Evolutionary conservation across 176 grass and related monocot genomes (phyloP).

Genomic region (Urochloa ruziziensis): DNA sequence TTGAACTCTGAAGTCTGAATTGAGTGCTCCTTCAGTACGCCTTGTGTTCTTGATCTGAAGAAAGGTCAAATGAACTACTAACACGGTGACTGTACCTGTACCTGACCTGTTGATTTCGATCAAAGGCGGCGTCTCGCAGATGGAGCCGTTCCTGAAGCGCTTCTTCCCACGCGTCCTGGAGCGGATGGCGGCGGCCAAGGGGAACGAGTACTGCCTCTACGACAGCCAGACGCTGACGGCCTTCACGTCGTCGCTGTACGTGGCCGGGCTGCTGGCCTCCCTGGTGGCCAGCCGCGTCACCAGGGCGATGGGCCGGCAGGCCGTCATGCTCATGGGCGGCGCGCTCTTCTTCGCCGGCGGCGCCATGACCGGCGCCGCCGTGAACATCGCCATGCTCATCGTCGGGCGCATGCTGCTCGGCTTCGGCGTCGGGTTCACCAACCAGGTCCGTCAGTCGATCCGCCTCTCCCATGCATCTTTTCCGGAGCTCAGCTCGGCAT

Average conservation of each 20-base stretch:
- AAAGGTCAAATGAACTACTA: neutral
- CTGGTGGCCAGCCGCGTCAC: slow-evolving; percentile 61
- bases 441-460: slow-evolving; percentile 49
- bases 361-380: slow-evolving; percentile 53
- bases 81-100: neutral
- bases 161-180: slow-evolving; percentile 68
- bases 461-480: neutral
- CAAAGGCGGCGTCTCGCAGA: slow-evolving; percentile 58
- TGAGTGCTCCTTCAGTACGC: neutral
- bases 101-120: neutral
- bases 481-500: neutral
- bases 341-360: slow-evolving; percentile 65
- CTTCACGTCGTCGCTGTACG: slow-evolving; percentile 83
- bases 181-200: slow-evolving; percentile 37
- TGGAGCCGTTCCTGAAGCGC: slow-evolving; percentile 61
- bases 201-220: slow-evolving; percentile 67
- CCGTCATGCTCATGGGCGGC: slow-evolving; percentile 69
- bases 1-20: neutral
- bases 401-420: slow-evolving; percentile 75
- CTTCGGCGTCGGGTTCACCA: slow-evolving; percentile 81
- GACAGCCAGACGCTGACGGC: slow-evolving; percentile 75
- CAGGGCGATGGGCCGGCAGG: slow-evolving; percentile 55
- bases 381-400: slow-evolving; percentile 88
- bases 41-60: neutral
- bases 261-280: slow-evolving; percentile 62